Evolutionary conservation across 2,329 filamentous ascomycete species (phyloP), one percentile per base, ranked within the genome.

Genomic region (Colletotrichum godetiae): DNA sequence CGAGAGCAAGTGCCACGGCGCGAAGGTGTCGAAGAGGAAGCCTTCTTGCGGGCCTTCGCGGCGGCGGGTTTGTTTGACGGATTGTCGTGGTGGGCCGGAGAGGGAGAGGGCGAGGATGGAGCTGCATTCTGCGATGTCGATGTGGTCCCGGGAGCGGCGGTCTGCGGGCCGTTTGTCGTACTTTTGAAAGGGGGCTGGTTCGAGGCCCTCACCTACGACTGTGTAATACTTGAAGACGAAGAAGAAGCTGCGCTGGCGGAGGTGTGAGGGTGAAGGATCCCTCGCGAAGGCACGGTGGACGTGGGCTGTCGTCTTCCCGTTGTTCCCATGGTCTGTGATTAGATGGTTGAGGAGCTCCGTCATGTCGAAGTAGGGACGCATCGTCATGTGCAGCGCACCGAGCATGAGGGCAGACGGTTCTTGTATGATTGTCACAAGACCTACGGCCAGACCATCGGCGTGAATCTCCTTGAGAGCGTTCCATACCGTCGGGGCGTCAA

Each of bases 201-300:
- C 83, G 53, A 90, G 86, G 4, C 86, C 86, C 5, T 88, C 84
- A 1, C 86, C 88, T 13, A 92, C 86, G 7, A 91, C 84, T 5
- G 90, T 92, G 77, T 91, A 92, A 78, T 92, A 92, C 76, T 92
- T 91, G 78, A 92, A 91, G 55, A 86, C 88, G 78, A 92, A 92
- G 75, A 91, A 87, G 78, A 92, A 91, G 8, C 87, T 88, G 7
- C 87, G 83, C 75, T 89, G 89, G 13, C 86, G 86, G 8, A 87
- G 81, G 5, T 81, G 77, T 35, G 86, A 82, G 33, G 86, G 82
- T 2, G 80, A 74, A 7, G 56, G 13, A 19, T 83, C 79, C 3
- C 29, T 64, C 15, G 63, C 72, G 60, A 83, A 90, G n/a, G 87
- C 86, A 31, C 88, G 84, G 72, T 87, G 82, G 81, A 88, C 86